These are phyloP conservation scores for Populus hybrid DNA, from an alignment of 441 rosid species.

Conservation along the genomic window DNA sequence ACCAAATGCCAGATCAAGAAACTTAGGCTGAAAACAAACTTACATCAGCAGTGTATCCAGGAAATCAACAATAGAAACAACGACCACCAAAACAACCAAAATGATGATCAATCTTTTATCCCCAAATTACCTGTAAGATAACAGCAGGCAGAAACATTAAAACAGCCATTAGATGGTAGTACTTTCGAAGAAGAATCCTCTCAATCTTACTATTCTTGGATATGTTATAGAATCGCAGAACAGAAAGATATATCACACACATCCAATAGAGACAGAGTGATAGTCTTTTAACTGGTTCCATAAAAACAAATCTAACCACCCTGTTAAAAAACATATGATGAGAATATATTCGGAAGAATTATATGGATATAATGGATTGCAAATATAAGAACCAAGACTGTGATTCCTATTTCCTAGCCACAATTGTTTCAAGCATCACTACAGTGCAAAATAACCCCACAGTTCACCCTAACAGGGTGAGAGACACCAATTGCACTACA, in stretches of 20 bases:
- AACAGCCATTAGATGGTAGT: slow-evolving; percentile 97
- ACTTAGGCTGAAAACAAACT: slow-evolving; percentile 66
- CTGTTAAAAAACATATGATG: slow-evolving; percentile 37
- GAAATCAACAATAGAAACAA: slow-evolving; percentile 6
- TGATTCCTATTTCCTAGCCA: neutral
- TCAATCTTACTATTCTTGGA: slow-evolving; percentile 85
- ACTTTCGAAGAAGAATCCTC: slow-evolving; percentile 95
- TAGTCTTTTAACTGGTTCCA: slow-evolving; percentile 77
- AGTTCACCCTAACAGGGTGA: neutral
- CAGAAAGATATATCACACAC: slow-evolving; percentile 61
- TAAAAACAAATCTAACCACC: slow-evolving; percentile 70
- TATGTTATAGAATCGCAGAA: slow-evolving; percentile 70
- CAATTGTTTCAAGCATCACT: neutral
- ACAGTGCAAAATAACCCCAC: neutral
- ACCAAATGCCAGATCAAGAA: slow-evolving; percentile 97
- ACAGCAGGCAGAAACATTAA: slow-evolving; percentile 94
- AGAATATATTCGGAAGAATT: slow-evolving; percentile 18
- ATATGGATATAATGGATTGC: neutral
- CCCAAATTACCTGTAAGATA: slow-evolving; percentile 75
- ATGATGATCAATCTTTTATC: neutral
- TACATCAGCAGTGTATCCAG: slow-evolving; percentile 11
- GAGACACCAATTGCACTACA: neutral
- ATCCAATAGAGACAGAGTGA: slow-evolving; percentile 83
- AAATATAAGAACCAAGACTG: neutral
- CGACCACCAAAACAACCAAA: slow-evolving; percentile 3